Base-by-base conservation (phyloP, 257 asterid species). In the Solanum pennellii region DNA sequence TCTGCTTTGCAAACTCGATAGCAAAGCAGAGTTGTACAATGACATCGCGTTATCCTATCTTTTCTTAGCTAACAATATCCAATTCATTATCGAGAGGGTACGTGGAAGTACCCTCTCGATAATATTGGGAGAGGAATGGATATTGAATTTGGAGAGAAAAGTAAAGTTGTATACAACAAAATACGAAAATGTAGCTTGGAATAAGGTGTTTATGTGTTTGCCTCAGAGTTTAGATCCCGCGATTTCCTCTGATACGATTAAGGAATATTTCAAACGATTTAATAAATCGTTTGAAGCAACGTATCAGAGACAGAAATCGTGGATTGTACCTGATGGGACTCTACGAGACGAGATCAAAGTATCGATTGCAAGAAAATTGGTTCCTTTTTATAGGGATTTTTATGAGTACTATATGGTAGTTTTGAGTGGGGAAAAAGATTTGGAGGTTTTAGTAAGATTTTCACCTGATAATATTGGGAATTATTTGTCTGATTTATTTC, bases 1-100 rank as follows among this genome's bases (percentile, higher is more conserved):
- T 33, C 96, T 95, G 14, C 95, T 95, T 42, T 95, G 98, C 91
- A 94, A 94, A 79, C 98, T 95, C 68, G 98, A 95, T 87, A 89
- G 89, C 86, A 95, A 93, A 89, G 91, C 96, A 23, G 88, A 90
- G 47, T 75, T 89, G 39, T 95, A 94, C 91, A 90, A 89, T 20
- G 97, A 95, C 86, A 71, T 89, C 42, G 93, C 91, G 16, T 83
- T 94, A 86, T 92, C 96, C 3, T 95, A 95, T 65, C 96, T 95
- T 73, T 95, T 93, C 91, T 82, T 94, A 86, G 94, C 95, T 2
- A 95, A 93, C 91, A 94, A 95, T 41, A 91, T 94, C 90, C 93
- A 89, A 37, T 93, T 85, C 69, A 88, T 94, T 71, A 89, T 90
- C 25, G 91, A 87, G 68, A 91, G 72, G 82, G 96, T 90, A 84